Conservation (phyloP, 2,329 filamentous ascomycete genomes). For the Botrytis cinerea region DNA sequence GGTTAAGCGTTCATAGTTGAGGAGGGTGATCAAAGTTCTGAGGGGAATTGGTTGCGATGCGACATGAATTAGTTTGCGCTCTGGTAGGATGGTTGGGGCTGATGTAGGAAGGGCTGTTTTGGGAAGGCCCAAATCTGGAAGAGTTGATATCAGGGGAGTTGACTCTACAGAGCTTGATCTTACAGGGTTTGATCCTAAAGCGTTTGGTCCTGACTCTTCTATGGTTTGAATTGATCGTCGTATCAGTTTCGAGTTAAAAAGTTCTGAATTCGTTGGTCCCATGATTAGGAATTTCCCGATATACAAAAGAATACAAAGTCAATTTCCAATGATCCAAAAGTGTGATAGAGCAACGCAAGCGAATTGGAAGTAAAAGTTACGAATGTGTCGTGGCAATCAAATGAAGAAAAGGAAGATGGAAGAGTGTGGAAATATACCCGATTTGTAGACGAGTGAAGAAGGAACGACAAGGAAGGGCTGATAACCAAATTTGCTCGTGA, state of each 20-base stretch:
- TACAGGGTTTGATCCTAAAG: not conserved
- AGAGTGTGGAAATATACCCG: not conserved
- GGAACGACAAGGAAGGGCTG: not conserved
- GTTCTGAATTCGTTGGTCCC: not conserved
- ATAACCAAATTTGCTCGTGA: not conserved
- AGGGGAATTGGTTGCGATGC: not conserved
- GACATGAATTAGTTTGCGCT: not conserved
- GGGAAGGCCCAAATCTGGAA: not conserved
- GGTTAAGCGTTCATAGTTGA: not conserved
- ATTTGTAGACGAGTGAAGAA: not conserved
- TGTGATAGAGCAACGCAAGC: fast-evolving
- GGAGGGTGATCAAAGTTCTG: not conserved
- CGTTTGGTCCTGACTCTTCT: not conserved
- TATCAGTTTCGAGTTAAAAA: not conserved
- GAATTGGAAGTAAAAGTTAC: fast-evolving
- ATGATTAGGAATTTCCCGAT: not conserved
- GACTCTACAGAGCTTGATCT: not conserved
- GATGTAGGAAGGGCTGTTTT: not conserved
- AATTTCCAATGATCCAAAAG: not conserved
- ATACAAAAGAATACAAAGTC: not conserved
- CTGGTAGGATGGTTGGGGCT: not conserved
- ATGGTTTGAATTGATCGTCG: not conserved
- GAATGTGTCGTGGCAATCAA: not conserved
- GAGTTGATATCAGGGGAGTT: not conserved
- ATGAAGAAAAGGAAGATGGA: not conserved